Percentiles rank a stretch among this genome's conserved stretches.
Conservation (phyloP, 768 basidiomycete genomes). For the Clathrus columnatus region DNA sequence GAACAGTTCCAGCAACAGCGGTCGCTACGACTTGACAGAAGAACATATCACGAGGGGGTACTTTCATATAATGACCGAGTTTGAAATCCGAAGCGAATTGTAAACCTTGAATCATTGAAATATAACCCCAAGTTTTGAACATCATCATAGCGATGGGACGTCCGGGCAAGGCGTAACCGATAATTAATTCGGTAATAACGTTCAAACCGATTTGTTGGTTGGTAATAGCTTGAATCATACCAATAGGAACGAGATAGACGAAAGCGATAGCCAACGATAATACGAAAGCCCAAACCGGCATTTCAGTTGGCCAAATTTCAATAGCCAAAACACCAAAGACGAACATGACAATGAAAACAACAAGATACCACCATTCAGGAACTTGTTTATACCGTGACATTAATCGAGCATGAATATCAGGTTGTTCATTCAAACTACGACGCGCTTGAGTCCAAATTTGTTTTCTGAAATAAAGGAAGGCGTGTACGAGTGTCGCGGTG, state of each 20-base stretch:
- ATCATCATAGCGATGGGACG: slow-evolving; percentile 26
- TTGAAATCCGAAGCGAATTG: slow-evolving; percentile 26
- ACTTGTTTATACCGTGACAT: slow-evolving; percentile 73
- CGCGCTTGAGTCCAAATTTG: slow-evolving; percentile 68
- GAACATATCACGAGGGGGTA: slow-evolving; percentile 61
- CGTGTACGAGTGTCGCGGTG: slow-evolving; percentile 65
- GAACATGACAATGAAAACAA: slow-evolving; percentile 62
- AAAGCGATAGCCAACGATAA: slow-evolving; percentile 55
- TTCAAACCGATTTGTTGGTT: slow-evolving; percentile 26
- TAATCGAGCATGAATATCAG: slow-evolving; percentile 76
- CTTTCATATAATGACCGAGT: slow-evolving; percentile 36
- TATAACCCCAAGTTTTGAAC: slow-evolving; percentile 27
- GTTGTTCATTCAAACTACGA: slow-evolving; percentile 66
- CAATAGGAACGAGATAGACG: slow-evolving; percentile 69
- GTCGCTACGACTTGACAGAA: slow-evolving; percentile 49
- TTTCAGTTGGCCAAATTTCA: slow-evolving; percentile 60
- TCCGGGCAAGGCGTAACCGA: slow-evolving; percentile 27
- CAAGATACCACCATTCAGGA: slow-evolving; percentile 79
- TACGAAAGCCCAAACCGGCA: slow-evolving; percentile 69
- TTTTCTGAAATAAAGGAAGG: slow-evolving; percentile 66
- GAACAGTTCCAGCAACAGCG: slow-evolving; percentile 19
- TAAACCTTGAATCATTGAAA: slow-evolving; percentile 28
- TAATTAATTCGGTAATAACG: slow-evolving; percentile 29
- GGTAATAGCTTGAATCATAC: slow-evolving; percentile 35
- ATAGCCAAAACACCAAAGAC: slow-evolving; percentile 60